Evolutionary conservation across 2,329 filamentous ascomycete species (phyloP), one percentile per base, ranked within the genome.

Genomic region (Penicillium sp.): DNA sequence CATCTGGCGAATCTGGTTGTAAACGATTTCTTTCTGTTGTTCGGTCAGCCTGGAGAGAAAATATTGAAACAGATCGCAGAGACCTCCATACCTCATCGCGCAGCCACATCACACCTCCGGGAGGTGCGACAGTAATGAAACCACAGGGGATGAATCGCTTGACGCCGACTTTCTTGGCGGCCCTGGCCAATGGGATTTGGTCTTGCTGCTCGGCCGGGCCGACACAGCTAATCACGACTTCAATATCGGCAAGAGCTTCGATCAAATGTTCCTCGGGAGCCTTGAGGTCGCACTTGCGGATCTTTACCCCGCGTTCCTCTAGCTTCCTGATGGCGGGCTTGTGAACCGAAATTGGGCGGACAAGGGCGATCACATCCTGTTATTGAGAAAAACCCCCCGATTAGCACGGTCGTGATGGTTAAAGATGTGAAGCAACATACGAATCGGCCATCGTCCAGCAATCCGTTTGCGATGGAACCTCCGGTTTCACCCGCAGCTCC

Each of bases 121-220:
- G 70, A 1, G 79, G 74, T 1, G 72, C 66, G 15, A 78, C 66
- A 0, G 78, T 76, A n/a, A 72, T 74, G 49, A 79, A 82, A 49
- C 72, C 74, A 58, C 76, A 79, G 2, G 80, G 80, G 28, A 83
- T 73, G 56, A 81, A 83, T 41, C 81, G 75, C 54, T 75, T 71
- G 9, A 82, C 75, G 0, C 79, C 78, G 3, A 75, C 77, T 43
- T 70, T 69, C 56, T 80, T 79, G 1, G 77, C 74, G 2, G 80
- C 81, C 31, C 72, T 74, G 29, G 74, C 73, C 2, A 83, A 70
- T 1, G 70, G 70, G 9, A 78, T 74, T 54, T 83, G 76, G 10
- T 74, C 71, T 26, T 70, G 61, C 31, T 74, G 65, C 31, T 65
- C 64, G 3, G 59, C 60, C 3, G 68, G 66, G 21, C 65, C 59